Evolutionary conservation across 1,284 basidiomycete species (phyloP).

Genomic region (Fomitopsis betulina): DNA sequence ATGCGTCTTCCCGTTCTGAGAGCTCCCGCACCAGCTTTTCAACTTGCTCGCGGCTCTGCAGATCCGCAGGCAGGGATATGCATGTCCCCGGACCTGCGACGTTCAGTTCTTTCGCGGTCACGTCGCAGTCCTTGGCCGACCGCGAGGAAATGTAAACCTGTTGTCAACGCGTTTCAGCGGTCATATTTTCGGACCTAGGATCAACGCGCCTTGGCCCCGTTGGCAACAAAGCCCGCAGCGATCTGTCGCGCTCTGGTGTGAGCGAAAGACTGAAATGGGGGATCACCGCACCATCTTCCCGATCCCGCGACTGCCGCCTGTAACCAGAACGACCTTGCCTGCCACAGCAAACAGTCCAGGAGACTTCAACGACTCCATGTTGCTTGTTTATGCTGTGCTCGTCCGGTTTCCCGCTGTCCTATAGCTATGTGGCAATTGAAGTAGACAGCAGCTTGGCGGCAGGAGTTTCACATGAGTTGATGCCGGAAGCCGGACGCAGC

Average conservation of each 20-base stretch:
- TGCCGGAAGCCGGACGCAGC: background rate
- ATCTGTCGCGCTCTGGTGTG: conserved; percentile 41
- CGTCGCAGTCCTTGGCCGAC: conserved; percentile 49
- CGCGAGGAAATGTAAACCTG: conserved; percentile 58
- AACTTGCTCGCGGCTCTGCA: conserved; percentile 57
- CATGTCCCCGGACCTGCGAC: conserved; percentile 53
- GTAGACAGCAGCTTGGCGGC: background rate
- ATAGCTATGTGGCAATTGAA: background rate
- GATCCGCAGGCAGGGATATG: conserved; percentile 54
- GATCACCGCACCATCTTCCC: conserved; percentile 56
- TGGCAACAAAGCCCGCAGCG: conserved; percentile 59
- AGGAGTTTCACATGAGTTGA: background rate
- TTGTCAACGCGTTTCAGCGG: background rate
- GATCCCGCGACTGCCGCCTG: conserved; percentile 69
- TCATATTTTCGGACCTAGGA: background rate
- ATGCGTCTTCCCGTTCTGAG: conserved; percentile 42
- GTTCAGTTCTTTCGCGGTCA: conserved; percentile 53
- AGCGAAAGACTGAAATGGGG: background rate
- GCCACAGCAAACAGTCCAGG: conserved; percentile 52
- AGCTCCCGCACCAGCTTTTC: conserved; percentile 50
- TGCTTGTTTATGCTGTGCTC: background rate
- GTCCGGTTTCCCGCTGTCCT: background rate
- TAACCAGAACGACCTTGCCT: conserved; percentile 61
- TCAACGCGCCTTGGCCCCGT: conserved; percentile 52
- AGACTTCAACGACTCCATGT: conserved; percentile 37